Evolutionary conservation across 1,139 yeast genomes (phyloP).

Genomic region (Suhomyces chickasaworum): DNA sequence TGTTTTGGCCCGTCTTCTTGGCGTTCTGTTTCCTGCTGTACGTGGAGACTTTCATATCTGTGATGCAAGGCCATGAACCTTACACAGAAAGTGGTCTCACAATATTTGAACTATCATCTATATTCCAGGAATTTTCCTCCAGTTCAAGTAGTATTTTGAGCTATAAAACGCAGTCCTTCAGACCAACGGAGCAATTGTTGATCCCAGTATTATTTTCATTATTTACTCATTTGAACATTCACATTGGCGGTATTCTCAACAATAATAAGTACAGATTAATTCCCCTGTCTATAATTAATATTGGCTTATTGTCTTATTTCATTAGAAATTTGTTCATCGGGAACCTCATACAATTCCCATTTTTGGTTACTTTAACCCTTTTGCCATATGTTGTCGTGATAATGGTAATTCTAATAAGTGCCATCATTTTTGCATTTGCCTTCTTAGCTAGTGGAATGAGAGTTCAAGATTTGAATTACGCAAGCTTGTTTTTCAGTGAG

Average conservation of each 20-base stretch:
- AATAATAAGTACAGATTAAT: constrained; percentile 57
- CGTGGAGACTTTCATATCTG: constrained; percentile 69
- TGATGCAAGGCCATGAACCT: constrained; percentile 59
- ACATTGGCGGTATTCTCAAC: constrained; percentile 57
- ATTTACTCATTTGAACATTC: constrained; percentile 57
- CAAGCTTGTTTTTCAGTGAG: constrained; percentile 42
- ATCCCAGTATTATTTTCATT: constrained; percentile 54
- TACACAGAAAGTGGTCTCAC: constrained; percentile 70
- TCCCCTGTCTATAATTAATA: constrained; percentile 61
- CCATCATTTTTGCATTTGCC: constrained; percentile 55
- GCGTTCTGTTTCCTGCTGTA: constrained; percentile 65
- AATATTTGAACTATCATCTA: constrained; percentile 70
- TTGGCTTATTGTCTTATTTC: constrained; percentile 51
- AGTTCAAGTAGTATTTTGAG: constrained; percentile 35
- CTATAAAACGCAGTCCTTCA: constrained; percentile 23
- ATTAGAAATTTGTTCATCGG: constrained; percentile 38
- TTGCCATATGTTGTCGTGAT: constrained; percentile 62
- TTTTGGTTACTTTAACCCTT: constrained; percentile 55
- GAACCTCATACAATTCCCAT: constrained; percentile 50
- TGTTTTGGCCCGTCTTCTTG: constrained; percentile 67
- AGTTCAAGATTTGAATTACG: constrained; percentile 48
- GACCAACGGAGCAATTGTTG: constrained; percentile 58
- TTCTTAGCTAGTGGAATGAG: constrained; percentile 58
- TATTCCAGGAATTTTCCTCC: constrained; percentile 70
- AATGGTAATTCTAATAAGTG: constrained; percentile 52